Base-by-base conservation (phyloP, 371 early-diverging fungal genomes). In the Thermomucor indicae-seudaticae region DNA sequence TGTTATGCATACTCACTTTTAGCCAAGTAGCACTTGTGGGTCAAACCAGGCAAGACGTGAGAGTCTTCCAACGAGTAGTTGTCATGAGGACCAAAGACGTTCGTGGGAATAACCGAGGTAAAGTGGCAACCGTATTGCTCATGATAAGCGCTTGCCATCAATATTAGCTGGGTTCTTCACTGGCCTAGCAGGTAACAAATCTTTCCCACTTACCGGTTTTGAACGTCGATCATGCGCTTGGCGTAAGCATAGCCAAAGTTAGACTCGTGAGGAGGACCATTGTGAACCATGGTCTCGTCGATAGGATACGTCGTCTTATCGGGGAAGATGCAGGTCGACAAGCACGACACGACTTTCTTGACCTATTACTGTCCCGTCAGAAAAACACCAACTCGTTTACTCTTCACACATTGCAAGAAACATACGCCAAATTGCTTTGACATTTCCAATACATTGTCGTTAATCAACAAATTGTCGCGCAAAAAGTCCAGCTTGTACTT, bases 231-330 rank as follows among this genome's bases (percentile, higher is more conserved):
- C 86, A 92, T 87, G 48, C 92, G 78, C 75, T 92, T 92, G 52
- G 85, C 87, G 51, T 89, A 77, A 46, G 92, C 91, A 67, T 92
- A 92, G n/a, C 91, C 92, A 70, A 82, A 90, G 77, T 92, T 92
- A 34, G 86, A 86, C 4, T 82, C 80, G 50, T 92, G 92, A 40
- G 92, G 92, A 49, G 91, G 90, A 29, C 92, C 92, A 44, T 79
- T 76, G 67, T 92, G 92, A 43, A 92, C 80, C 91, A 90, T 92
- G 43, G 84, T 86, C 69, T 92, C 92, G 58, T 89, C 88, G 61
- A 92, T 89, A 52, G 92, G 92, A 62, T 92, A 92, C 11, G 80
- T 72, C 22, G 90, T 89, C 63, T 89, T 86, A 65, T 90, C 90
- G 30, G 92, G 92, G 75, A 92, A 89, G 42, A 92, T 83, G 70